Base-by-base conservation (phyloP, 108 stramenopile species). In the Mayamaea pseudoterrestris region DNA sequence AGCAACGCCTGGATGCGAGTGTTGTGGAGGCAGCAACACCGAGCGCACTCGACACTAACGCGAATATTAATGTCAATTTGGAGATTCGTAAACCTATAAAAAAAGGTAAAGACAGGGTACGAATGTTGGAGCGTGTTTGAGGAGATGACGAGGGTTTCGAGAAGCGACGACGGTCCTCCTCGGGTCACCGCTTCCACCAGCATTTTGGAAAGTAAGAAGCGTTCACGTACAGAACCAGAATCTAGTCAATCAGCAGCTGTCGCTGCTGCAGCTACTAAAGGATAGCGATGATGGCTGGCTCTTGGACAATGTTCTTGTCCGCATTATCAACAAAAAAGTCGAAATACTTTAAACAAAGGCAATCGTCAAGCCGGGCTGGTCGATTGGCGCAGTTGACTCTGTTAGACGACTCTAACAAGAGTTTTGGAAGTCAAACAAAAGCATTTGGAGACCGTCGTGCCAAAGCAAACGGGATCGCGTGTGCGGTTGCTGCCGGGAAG, bases 371-470 rank as follows among this genome's bases (percentile, higher is more conserved):
- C 71, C 88, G 2, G n/a, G n/a, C n/a, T n/a, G 67, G 67, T 35
- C 60, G 60, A 43, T 69, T 93, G 2, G 92, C 85, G 4, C 61
- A 80, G 47, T 63, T 83, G 41, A 65, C 81, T 61, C 58, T 89
- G 20, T 14, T 83, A 37, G 72, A 81, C 35, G 64, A 63, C 29
- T 82, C 82, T 52, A 13, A 65, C 72, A 8, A 78, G 76, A 48
- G 50, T 83, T 12, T 35, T 93, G 31, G 46, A 57, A 29, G 34
- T 93, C 6, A 84, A 89, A 54, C 92, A 93, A 54, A 71, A 87
- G 36, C 76, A 89, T 61, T 70, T 93, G 50, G 87, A 90, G 58
- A 93, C 92, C 0, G 92, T 93, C 3, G 55, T 93, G 35, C 84
- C 84, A 0, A 80, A 80, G 34, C 54, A 66, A 20, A 5, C 36